phyloP scores from a whole-genome alignment of 2,329 filamentous ascomycete species.

The Nectriaceae sp. region DNA sequence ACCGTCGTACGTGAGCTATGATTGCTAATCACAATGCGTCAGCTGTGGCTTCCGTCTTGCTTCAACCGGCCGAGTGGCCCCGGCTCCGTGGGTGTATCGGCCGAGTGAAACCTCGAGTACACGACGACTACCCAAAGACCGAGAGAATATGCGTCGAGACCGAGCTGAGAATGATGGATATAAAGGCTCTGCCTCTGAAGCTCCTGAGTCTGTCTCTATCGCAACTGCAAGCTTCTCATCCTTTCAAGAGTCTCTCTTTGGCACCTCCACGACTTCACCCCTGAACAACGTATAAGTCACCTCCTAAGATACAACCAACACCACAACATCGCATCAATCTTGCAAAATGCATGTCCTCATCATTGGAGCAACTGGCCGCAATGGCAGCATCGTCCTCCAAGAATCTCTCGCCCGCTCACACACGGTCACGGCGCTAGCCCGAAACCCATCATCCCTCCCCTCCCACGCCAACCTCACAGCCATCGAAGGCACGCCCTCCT shows the following conservation, averaged over 20 bases:
- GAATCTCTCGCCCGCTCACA: constrained; percentile 42
- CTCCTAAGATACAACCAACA: not conserved
- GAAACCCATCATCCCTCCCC: constrained; percentile 37
- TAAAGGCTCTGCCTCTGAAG: constrained; percentile 6
- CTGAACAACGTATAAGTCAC: not conserved
- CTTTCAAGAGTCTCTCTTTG: too few relatives aligned
- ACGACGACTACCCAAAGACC: not conserved
- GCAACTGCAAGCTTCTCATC: too few relatives aligned
- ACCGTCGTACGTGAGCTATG: not conserved
- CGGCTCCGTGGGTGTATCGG: constrained; percentile 25
- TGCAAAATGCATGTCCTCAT: constrained; percentile 46
- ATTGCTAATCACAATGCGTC: constrained; percentile 5
- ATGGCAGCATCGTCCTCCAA: constrained; percentile 44
- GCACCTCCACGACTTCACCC: too few relatives aligned
- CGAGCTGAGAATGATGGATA: constrained; percentile 7
- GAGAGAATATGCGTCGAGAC: not conserved
- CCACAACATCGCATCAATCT: constrained; percentile 4
- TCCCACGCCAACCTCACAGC: constrained; percentile 37
- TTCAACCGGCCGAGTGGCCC: constrained; percentile 17
- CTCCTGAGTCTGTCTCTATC: not conserved
- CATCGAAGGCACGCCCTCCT: constrained; percentile 40
- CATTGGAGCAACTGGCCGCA: constrained; percentile 49
- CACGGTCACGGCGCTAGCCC: constrained; percentile 47
- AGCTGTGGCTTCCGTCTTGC: not conserved
- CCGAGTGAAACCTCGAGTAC: constrained; percentile 19